Evolutionary conservation across 2,329 filamentous ascomycete species (phyloP).

Genomic region (Aspergillus sergii): DNA sequence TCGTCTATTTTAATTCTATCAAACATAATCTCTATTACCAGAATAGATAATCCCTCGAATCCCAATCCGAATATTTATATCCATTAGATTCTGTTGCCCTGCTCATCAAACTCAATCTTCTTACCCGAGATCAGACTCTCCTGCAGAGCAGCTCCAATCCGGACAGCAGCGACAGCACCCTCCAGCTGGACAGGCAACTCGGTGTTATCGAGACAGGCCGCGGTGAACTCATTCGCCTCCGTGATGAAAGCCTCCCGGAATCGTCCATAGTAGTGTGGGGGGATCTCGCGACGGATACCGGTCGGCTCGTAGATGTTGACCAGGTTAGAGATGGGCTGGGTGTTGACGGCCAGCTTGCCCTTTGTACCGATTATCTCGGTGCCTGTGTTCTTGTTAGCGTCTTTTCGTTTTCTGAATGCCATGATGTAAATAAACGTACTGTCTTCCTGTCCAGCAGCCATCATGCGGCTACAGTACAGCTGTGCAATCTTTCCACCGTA

Average conservation of each 20-base stretch:
- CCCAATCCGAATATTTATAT: background rate
- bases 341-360: conserved; percentile 65
- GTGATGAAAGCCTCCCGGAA: conserved; percentile 65
- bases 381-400: conserved; percentile 18
- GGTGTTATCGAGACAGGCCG: conserved; percentile 59
- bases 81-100: conserved; percentile 49
- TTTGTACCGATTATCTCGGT: conserved; percentile 69
- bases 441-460: conserved; percentile 67
- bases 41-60: background rate
- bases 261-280: conserved; percentile 63
- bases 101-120: conserved; percentile 61
- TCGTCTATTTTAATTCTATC: background rate
- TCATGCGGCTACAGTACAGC: conserved; percentile 66
- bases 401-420: background rate
- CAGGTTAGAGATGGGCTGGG: conserved; percentile 57
- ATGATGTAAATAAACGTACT: conserved; percentile 19
- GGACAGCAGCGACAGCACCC: conserved; percentile 61
- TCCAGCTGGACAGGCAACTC: conserved; percentile 58
- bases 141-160: conserved; percentile 61
- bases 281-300: conserved; percentile 62
- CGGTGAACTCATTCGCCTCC: conserved; percentile 66
- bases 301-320: conserved; percentile 57
- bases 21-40: background rate
- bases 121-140: conserved; percentile 56
- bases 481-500: conserved; percentile 64